Conservation (phyloP, 2,329 filamentous ascomycete species). For the Colletotrichum gigasporum region DNA sequence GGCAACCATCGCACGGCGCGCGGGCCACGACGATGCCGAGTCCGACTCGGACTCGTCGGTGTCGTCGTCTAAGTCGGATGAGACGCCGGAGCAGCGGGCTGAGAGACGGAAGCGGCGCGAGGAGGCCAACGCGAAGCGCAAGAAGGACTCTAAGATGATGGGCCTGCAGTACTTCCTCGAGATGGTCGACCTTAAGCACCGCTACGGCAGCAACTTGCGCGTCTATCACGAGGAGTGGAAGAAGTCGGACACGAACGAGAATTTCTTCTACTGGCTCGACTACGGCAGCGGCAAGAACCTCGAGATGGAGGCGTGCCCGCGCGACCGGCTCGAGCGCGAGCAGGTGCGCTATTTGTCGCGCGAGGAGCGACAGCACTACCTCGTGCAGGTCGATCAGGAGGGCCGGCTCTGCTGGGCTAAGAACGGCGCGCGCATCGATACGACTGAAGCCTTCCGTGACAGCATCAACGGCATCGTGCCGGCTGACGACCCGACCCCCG, state of each 20-base stretch:
- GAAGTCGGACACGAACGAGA: slow-evolving; percentile 77
- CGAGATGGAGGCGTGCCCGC: slow-evolving; percentile 76
- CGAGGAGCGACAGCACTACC: slow-evolving; percentile 83
- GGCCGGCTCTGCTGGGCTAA: slow-evolving; percentile 89
- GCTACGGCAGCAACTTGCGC: slow-evolving; percentile 84
- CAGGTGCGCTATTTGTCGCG: slow-evolving; percentile 84
- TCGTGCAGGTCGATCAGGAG: slow-evolving; percentile 78
- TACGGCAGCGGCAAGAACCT: slow-evolving; percentile 77
- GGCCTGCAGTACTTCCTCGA: slow-evolving; percentile 85
- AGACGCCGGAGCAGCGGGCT: slow-evolving; percentile 48
- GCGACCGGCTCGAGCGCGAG: slow-evolving; percentile 79
- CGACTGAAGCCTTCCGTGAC: slow-evolving; percentile 79
- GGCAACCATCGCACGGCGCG: slow-evolving; percentile 75
- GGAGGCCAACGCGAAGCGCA: slow-evolving; percentile 64
- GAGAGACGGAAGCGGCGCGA: slow-evolving; percentile 50
- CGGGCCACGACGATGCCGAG: slow-evolving; percentile 72
- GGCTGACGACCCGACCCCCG: slow-evolving; percentile 66
- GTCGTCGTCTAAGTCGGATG: slow-evolving; percentile 41
- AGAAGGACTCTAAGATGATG: slow-evolving; percentile 80
- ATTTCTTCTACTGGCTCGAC: slow-evolving; percentile 96
- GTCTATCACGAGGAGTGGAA: slow-evolving; percentile 90
- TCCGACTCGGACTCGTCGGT: slow-evolving; percentile 49
- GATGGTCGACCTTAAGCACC: slow-evolving; percentile 87
- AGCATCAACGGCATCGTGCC: slow-evolving; percentile 80
- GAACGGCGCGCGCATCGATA: slow-evolving; percentile 81